phyloP scores from a whole-genome alignment of 2,329 filamentous ascomycete species.

The Paecilomyces variotii region DNA sequence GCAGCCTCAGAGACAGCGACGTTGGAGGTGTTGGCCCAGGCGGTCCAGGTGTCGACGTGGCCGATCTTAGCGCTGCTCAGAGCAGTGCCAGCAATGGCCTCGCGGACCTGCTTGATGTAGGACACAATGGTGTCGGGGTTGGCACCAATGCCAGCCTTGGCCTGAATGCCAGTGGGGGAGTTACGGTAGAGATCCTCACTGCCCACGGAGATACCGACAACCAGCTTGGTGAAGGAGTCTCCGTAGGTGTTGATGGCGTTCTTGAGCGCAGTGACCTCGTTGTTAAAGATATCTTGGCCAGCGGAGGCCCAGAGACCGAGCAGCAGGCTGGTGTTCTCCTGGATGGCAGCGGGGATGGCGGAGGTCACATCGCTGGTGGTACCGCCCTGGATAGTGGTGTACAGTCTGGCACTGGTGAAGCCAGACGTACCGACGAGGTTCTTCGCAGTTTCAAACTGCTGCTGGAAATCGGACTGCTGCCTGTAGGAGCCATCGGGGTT shows the following conservation, averaged over 20 bases:
- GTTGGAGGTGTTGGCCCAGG: constrained; percentile 67
- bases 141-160: constrained; percentile 55
- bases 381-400: constrained; percentile 56
- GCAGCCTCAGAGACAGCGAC: constrained; percentile 57
- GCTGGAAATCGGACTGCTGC: constrained; percentile 35
- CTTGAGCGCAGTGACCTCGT: constrained; percentile 67
- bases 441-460: constrained; percentile 39
- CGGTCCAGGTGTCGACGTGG: constrained; percentile 86
- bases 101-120: constrained; percentile 64
- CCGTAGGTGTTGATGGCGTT: constrained; percentile 63
- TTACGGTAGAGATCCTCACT: constrained; percentile 80
- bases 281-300: constrained; percentile 51
- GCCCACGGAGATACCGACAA: constrained; percentile 78
- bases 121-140: constrained; percentile 53
- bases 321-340: constrained; percentile 67
- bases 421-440: constrained; percentile 30
- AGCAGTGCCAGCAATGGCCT: constrained; percentile 54
- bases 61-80: constrained; percentile 53
- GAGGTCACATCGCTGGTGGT: constrained; percentile 57
- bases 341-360: constrained; percentile 76
- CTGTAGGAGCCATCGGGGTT: constrained; percentile 34
- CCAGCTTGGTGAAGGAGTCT: constrained; percentile 44
- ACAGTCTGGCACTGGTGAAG: constrained; percentile 43
- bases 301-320: constrained; percentile 78
- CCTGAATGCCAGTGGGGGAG: constrained; percentile 60